phyloP scores from a whole-genome alignment of 805 yeast genomes.

The Wickerhamomyces queroliae region DNA sequence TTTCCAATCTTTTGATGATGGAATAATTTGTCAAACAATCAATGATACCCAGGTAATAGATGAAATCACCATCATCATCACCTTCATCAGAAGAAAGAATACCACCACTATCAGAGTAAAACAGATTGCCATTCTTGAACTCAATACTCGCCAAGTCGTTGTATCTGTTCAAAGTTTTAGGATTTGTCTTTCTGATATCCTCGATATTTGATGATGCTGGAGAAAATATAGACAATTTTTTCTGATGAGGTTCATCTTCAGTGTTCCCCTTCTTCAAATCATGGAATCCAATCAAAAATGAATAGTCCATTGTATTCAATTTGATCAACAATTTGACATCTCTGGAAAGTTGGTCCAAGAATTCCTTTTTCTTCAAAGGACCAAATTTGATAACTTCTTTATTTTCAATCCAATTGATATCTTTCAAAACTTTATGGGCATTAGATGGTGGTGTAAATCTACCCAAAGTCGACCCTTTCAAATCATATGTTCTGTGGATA shows the following conservation, averaged over 20 bases:
- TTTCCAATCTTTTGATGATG: slow-evolving; percentile 70
- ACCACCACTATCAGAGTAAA: slow-evolving; percentile 83
- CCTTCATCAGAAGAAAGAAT: slow-evolving; percentile 58
- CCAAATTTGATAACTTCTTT: slow-evolving; percentile 68
- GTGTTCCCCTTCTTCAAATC: slow-evolving; percentile 59
- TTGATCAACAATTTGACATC: slow-evolving; percentile 72
- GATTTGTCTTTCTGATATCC: slow-evolving; percentile 38
- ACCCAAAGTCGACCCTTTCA: slow-evolving; percentile 91
- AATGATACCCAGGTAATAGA: slow-evolving; percentile 89
- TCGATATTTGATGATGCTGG: slow-evolving; percentile 21
- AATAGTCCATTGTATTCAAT: slow-evolving; percentile 92
- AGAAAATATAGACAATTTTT: slow-evolving; percentile 31
- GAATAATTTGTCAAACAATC: slow-evolving; percentile 87
- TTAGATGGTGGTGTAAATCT: slow-evolving; percentile 42
- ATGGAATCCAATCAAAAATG: slow-evolving; percentile 82
- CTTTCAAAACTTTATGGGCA: slow-evolving; percentile 61
- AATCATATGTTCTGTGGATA: slow-evolving; percentile 78
- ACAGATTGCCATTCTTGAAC: slow-evolving; percentile 44
- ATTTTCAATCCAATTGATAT: slow-evolving; percentile 78
- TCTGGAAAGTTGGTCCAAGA: slow-evolving; percentile 62
- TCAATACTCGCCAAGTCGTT: slow-evolving; percentile 38
- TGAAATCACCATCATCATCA: slow-evolving; percentile 54
- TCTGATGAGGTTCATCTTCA: slow-evolving; percentile 20
- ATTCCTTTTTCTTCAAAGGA: slow-evolving; percentile 52
- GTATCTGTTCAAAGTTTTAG: slow-evolving; percentile 34